Evolutionary conservation across 768 basidiomycete genomes (phyloP), one percentile per base, ranked within the genome.

Genomic region (Rhodotorula taiwanensis): DNA sequence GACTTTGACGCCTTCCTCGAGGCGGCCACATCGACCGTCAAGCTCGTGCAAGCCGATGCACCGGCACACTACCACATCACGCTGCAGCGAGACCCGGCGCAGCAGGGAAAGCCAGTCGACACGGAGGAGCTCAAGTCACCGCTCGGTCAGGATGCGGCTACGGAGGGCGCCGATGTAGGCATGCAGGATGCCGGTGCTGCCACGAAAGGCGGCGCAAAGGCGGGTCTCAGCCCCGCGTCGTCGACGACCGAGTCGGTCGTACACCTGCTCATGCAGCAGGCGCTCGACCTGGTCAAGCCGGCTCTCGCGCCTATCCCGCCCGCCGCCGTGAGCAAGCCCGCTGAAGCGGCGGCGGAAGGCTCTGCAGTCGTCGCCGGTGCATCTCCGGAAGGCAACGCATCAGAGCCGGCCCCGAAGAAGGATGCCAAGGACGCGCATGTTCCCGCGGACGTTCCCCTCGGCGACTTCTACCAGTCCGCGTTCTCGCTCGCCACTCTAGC

Each of bases 401-500:
- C 60, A 71, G 65, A 45, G 74, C 28, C 18, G 3, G 43, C 49
- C 5, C 9, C 45, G 34, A 53, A 51, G 43, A 60, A 67, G 54
- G 71, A 68, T 49, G 52, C 33, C 56, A 62, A 42, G 42, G 64
- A 64, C 45, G 49, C 60, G 11, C 45, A 56, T 42, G 27, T 58
- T 16, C 52, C 67, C 9, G 49, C 57, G 20, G 67, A 69, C 59
- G 36, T 50, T 27, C 67, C 62, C 8, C 62, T 69, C 41, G 67
- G 60, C 52, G 67, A 65, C 42, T 66, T 63, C 64, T 66, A 54
- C 48, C 69, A 66, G 33, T 54, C 56, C 16, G 78, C 70, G 72
- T 90, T 93, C 80, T 77, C 90, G 66, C 89, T 93, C 86, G 88
- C 92, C 74, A 87, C 85, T 69, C 79, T 97, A 50, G 89, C 91